Base-by-base conservation (phyloP, 1,284 basidiomycete species). In the Cutaneotrichosporon sp. region DNA sequence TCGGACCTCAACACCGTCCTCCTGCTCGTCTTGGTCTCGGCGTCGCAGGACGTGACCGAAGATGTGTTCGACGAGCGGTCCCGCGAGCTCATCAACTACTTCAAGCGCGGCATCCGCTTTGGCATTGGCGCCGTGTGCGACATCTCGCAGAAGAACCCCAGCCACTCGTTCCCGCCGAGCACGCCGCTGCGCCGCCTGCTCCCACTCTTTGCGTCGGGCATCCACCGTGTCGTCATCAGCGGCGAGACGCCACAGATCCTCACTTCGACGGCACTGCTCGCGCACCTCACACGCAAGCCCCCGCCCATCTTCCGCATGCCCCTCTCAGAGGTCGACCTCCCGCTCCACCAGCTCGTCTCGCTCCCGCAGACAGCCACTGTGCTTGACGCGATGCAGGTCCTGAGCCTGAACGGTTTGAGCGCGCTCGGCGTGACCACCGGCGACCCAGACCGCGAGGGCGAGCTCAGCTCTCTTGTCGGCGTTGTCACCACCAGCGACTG, bases 371-470 rank as follows among this genome's bases (percentile, higher is more conserved):
- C 67, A 0, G 69, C 72, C 0, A 66, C 69, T 0, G 71, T 76
- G 11, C 63, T 76, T 4, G 74, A 74, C 53, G 74, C 74, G 18
- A 76, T 76, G 74, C 74, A 76, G 34, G 65, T 71, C 25, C 72
- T 76, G 73, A 67, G 64, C 29, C 55, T 72, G 13, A 64, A 72
- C 47, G 72, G 72, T 13, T 61, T 73, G 2, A 56, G 68, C 10
- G 74, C 72, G 0, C 51, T 76, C 2, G 74, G 74, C 1, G 73
- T 76, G 4, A 50, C 73, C 0, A 66, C 64, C 4, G 67, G 62
- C 13, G 57, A 62, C 2, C 58, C 59, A 0, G 65, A 64, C 47
- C 55, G 54, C 4, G 62, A 66, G 6, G 54, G 52, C 16, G 65
- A 64, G 54, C 50, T 52, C 16, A 16, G 31, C 38, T 53, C 62